Evolutionary conservation across 2,329 filamentous ascomycete species (phyloP).

Genomic region (Diaporthe eres): DNA sequence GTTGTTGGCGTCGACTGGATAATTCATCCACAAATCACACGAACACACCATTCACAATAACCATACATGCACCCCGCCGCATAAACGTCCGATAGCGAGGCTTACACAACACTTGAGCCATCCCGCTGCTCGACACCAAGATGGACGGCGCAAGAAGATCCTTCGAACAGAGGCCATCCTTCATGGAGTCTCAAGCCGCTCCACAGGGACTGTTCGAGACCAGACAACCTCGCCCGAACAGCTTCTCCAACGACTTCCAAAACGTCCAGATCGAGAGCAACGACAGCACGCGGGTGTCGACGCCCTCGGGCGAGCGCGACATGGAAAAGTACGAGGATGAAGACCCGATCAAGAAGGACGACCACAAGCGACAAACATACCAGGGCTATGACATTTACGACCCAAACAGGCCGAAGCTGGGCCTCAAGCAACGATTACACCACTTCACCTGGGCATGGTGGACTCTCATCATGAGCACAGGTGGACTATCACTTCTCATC

Average conservation of each 20-base stretch:
- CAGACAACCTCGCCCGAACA: neutral
- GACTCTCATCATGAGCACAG: constrained; percentile 81
- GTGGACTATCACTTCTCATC: constrained; percentile 76
- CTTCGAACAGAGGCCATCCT: constrained; percentile 1
- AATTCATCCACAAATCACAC: neutral
- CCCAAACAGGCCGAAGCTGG: constrained; percentile 54
- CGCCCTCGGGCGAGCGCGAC: constrained; percentile 34
- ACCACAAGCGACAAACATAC: constrained; percentile 26
- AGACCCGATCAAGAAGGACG: neutral
- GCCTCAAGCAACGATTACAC: constrained; percentile 61
- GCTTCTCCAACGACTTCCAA: neutral
- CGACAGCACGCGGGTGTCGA: constrained; percentile 38
- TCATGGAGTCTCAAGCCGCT: constrained; percentile 1
- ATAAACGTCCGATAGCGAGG: constrained; percentile 12
- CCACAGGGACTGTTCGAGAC: constrained; percentile 19
- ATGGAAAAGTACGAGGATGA: constrained; percentile 34
- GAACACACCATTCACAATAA: neutral
- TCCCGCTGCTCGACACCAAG: constrained; percentile 7
- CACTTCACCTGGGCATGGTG: constrained; percentile 83
- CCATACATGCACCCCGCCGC: constrained; percentile 19
- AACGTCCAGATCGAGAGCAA: constrained; percentile 4
- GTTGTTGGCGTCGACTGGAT: constrained; percentile 16
- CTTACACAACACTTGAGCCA: neutral
- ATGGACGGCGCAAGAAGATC: constrained; percentile 25
- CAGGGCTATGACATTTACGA: constrained; percentile 37